Conservation (phyloP, 2,329 filamentous ascomycete genomes). For the Sporothrix inflata region DNA sequence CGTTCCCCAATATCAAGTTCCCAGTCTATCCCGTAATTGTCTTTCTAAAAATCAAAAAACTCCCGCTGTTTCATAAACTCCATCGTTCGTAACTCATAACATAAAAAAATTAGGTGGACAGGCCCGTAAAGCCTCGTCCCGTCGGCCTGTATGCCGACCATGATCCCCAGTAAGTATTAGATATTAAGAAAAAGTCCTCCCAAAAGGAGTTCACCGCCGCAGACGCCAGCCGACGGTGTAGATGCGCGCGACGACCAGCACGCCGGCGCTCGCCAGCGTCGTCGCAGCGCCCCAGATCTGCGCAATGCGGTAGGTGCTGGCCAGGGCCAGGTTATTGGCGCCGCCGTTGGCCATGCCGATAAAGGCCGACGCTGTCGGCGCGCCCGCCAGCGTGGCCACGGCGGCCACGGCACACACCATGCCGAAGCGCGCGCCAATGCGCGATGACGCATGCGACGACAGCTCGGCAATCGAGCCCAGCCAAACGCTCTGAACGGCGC, state of each 20-base stretch:
- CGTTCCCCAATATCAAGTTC: neutral
- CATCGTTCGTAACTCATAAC: neutral
- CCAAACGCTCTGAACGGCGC: constrained; percentile 46
- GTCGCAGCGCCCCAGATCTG: constrained; percentile 34
- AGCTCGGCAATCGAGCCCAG: constrained; percentile 44
- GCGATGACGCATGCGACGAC: constrained; percentile 36
- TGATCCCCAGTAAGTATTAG: constrained; percentile 1
- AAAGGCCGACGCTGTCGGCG: constrained; percentile 39
- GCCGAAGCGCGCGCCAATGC: constrained; percentile 49
- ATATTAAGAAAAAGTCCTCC: neutral
- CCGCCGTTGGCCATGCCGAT: constrained; percentile 27
- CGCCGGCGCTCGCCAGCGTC: constrained; percentile 28
- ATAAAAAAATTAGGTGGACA: constrained; percentile 14
- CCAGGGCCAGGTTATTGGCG: constrained; percentile 18
- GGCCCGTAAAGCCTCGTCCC: neutral
- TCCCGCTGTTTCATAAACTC: neutral
- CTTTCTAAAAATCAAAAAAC: neutral
- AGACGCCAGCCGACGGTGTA: constrained; percentile 29
- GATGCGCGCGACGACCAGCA: constrained; percentile 28
- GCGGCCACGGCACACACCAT: constrained; percentile 48
- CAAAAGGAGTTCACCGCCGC: neutral
- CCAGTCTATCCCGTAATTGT: neutral
- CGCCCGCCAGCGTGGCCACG: constrained; percentile 48
- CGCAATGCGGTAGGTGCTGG: constrained; percentile 31
- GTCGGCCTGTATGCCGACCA: constrained; percentile 2